These are phyloP conservation scores for Salmacisia buchloeana DNA, from an alignment of 1,284 basidiomycete genomes.

Conservation along the genomic window DNA sequence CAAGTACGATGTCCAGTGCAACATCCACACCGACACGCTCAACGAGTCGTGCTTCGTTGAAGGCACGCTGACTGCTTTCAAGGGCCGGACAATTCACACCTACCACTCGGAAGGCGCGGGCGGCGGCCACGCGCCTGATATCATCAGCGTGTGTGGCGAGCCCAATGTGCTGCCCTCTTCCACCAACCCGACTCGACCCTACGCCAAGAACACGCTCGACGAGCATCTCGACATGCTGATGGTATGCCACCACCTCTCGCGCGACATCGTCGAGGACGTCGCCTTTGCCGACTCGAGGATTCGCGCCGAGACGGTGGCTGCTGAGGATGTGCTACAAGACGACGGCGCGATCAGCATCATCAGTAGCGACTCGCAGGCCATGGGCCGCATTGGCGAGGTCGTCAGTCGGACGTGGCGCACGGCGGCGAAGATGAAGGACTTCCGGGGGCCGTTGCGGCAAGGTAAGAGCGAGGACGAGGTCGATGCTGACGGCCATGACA, in stretches of 20 bases:
- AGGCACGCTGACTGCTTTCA: conserved; percentile 87
- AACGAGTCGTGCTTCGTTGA: conserved; percentile 69
- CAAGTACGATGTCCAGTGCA: conserved; percentile 91
- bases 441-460: conserved; percentile 65
- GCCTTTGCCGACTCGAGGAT: conserved; percentile 97
- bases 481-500: conserved; percentile 64
- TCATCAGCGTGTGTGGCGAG: conserved; percentile 87
- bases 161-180: conserved; percentile 92
- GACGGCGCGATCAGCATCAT: conserved; percentile 91
- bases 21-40: conserved; percentile 90
- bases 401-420: conserved; percentile 90
- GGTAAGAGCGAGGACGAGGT: conserved; percentile 53
- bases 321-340: conserved; percentile 94
- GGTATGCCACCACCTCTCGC: conserved; percentile 58
- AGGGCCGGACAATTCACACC: conserved; percentile 86
- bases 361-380: conserved; percentile 89
- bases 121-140: conserved; percentile 95
- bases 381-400: conserved; percentile 92
- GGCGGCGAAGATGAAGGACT: conserved; percentile 83
- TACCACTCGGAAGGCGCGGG: conserved; percentile 47
- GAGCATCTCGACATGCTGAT: conserved; percentile 98
- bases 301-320: conserved; percentile 90
- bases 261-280: conserved; percentile 70
- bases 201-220: conserved; percentile 83
- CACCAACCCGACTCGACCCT: conserved; percentile 94